Percentiles rank a stretch among this genome's conserved stretches.
These are phyloP conservation scores for Niveomyces coronatus DNA, from an alignment of 2,329 filamentous ascomycete genomes.

Conservation along the genomic window DNA sequence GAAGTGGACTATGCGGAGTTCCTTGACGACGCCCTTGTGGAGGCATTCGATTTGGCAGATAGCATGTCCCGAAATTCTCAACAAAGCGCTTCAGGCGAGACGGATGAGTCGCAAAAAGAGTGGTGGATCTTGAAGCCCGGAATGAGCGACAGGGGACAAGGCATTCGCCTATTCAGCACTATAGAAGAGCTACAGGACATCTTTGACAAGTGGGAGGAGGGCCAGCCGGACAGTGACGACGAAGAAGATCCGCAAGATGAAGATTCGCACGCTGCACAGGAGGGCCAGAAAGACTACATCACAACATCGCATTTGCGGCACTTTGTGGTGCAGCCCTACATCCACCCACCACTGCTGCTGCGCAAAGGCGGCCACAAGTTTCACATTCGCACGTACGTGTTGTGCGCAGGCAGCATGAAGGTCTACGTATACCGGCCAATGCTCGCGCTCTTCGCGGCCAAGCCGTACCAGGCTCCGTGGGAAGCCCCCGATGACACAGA, in stretches of 20 bases:
- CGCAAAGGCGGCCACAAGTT: slow-evolving; percentile 68
- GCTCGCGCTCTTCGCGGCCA: slow-evolving; percentile 84
- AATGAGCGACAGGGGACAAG: slow-evolving; percentile 94
- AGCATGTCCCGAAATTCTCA: slow-evolving; percentile 65
- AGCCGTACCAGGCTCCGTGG: slow-evolving; percentile 59
- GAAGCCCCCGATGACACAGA: slow-evolving; percentile 43
- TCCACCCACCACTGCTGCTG: slow-evolving; percentile 70
- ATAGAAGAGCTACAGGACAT: slow-evolving; percentile 76
- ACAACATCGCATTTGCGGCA: slow-evolving; percentile 87
- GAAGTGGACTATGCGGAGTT: slow-evolving; percentile 97
- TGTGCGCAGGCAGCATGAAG: slow-evolving; percentile 66
- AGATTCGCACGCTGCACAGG: slow-evolving; percentile 20
- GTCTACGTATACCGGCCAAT: slow-evolving; percentile 84
- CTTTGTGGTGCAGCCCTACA: slow-evolving; percentile 93
- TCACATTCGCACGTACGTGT: slow-evolving; percentile 86
- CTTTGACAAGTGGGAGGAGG: slow-evolving; percentile 84
- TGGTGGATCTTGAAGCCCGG: slow-evolving; percentile 99
- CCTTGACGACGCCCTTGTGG: slow-evolving; percentile 81
- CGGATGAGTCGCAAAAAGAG: slow-evolving; percentile 34
- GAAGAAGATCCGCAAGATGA: slow-evolving; percentile 46
- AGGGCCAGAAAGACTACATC: slow-evolving; percentile 43
- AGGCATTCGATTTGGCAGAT: slow-evolving; percentile 88
- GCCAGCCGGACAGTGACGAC: slow-evolving; percentile 53
- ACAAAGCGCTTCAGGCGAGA: slow-evolving; percentile 40
- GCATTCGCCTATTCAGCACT: slow-evolving; percentile 79